phyloP scores from a whole-genome alignment of 768 basidiomycete genomes.

The Pulveroboletus ravenelii region DNA sequence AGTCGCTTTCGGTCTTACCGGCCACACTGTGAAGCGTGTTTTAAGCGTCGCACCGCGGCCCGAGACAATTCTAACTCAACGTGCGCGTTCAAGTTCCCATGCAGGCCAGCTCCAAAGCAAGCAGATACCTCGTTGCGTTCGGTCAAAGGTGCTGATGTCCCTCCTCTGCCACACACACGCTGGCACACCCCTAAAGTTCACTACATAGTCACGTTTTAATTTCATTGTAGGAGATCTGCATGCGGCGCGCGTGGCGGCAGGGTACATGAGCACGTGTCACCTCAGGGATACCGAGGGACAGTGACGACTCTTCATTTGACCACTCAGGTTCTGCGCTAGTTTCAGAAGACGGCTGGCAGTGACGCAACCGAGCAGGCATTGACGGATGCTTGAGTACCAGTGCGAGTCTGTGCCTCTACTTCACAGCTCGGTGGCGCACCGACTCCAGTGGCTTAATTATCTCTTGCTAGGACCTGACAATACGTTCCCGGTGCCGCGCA shows the following conservation, averaged over 20 bases:
- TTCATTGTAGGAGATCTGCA: neutral
- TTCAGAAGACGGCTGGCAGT: no score
- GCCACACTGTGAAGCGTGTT: no score
- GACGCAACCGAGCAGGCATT: neutral
- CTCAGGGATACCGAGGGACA: neutral
- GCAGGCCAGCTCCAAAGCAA: no score
- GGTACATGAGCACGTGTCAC: neutral
- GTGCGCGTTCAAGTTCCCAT: neutral
- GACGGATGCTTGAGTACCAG: no score
- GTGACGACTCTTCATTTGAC: no score
- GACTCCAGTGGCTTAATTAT: neutral
- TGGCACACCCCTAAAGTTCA: no score
- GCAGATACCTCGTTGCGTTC: no score
- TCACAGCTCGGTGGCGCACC: neutral
- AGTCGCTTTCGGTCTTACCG: no score
- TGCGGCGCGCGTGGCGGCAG: neutral
- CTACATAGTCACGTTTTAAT: neutral
- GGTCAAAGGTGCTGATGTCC: no score
- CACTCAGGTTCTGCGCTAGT: no score
- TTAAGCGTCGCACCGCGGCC: neutral
- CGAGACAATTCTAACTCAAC: neutral
- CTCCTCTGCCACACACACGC: no score
- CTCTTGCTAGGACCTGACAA: neutral
- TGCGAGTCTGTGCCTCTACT: neutral
- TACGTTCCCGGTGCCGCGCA: neutral